Base-by-base conservation (phyloP, 768 basidiomycete genomes). In the Cubamyces sp. region DNA sequence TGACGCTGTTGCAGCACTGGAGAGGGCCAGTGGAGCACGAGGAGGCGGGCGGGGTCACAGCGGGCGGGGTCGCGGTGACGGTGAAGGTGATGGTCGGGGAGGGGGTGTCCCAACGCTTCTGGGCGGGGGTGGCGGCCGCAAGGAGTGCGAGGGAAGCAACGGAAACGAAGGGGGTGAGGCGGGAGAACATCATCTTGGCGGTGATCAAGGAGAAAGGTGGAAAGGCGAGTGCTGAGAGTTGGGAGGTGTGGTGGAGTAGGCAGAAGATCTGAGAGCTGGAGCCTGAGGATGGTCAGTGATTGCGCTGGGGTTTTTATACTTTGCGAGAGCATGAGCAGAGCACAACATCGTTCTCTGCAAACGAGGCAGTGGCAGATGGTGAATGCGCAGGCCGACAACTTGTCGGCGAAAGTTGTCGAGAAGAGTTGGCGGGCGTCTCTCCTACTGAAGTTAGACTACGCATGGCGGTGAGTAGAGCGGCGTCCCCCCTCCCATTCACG, bases 41-140 rank as follows among this genome's bases (percentile, higher is more conserved):
- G 19, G 16, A 30, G 39, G 40, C 47, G 19, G 60, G 30, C 26
- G 42, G 40, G 43, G 49, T 28, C 4, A 42, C 7, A 1, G 61
- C 43, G 6, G 54, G 54, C 0, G 61, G 55, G 23, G 65, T 60
- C 18, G 48, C 57, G 25, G 65, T 66, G 54, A 63, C 48, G 19
- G 65, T 66, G 47, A 21, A 21, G 19, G 64, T 64, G 16, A 42
- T 23, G 16, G 49, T 21, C 23, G 57, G n/a, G 21, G 54, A 23
- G 6, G 57, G 57, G 11, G n/a, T 34, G 57, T 28, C 26, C 49
- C 57, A 42, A 19, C 57, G 57, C 57, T 51, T 59, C 41, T 23
- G 48, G n/a, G 19, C 16, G 47, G 60, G 64, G 50, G 42, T 65
- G 60, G 64, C 64, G 45, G 47, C 51, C 61, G 57, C 64, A 59